Evolutionary conservation across 2,329 filamentous ascomycete genomes (phyloP), one percentile per base, ranked within the genome.

Genomic region (Xylariaceae sp.): DNA sequence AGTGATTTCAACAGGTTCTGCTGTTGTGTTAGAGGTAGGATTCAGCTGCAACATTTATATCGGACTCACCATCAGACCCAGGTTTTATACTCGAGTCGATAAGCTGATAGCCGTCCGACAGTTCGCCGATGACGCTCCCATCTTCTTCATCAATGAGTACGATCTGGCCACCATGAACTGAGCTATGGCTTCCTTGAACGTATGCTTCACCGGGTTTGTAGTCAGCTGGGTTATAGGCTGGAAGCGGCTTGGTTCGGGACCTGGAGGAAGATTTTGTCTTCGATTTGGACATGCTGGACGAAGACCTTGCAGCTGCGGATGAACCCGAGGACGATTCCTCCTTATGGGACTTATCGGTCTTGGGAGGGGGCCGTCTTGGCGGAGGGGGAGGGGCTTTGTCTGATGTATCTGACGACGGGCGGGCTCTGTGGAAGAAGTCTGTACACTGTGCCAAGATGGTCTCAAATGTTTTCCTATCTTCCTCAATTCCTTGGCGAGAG

Each of bases 371-470:
- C n/a, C n/a, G n/a, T n/a, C n/a, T n/a, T n/a, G n/a, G n/a, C n/a
- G n/a, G n/a, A n/a, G n/a, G n/a, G n/a, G n/a, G n/a, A n/a, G n/a
- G n/a, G n/a, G n/a, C n/a, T n/a, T n/a, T n/a, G n/a, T n/a, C n/a
- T n/a, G n/a, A n/a, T n/a, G n/a, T n/a, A n/a, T n/a, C n/a, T n/a
- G n/a, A n/a, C n/a, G n/a, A n/a, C n/a, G n/a, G n/a, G n/a, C n/a
- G n/a, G 8, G 88, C 85, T 36, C 90, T 82, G 67, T 97, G 92
- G 4, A 95, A 79, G 65, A 98, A 97, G 2, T 92, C 88, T 2
- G 92, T 97, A 67, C 92, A 97, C 69, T 97, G 90, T n/a, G 92
- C 92, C 40, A 97, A 76, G 54, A 97, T 97, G 3, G 92, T 96
- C 73, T 97, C 92, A 61, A 96, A 97, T 1, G 92, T 97, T 63